These are phyloP conservation scores for Vigna unguiculata DNA, from an alignment of 306 rosid genomes.

Conservation along the genomic window DNA sequence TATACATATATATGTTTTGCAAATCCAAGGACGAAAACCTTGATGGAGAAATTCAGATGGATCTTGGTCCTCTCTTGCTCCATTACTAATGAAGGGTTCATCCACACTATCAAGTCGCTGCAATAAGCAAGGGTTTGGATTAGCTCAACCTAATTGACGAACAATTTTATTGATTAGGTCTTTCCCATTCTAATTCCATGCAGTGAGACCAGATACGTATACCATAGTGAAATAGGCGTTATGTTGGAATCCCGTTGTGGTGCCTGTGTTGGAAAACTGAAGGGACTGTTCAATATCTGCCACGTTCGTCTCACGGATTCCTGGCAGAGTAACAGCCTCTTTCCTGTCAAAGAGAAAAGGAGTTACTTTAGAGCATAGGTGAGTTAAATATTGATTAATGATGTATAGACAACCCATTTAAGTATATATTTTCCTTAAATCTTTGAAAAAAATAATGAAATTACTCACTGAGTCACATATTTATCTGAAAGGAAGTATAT, in stretches of 20 bases:
- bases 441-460: neutral
- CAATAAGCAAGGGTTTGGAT: slow-evolving; percentile 38
- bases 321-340: slow-evolving; percentile 72
- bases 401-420: too few species aligned
- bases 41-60: slow-evolving; percentile 64
- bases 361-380: slow-evolving; percentile 8
- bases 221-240: slow-evolving; percentile 75
- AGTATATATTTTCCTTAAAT: neutral
- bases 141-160: slow-evolving; percentile 16
- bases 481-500: neutral
- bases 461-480: neutral
- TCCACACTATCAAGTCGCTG: slow-evolving; percentile 81
- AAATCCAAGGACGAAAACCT: slow-evolving; percentile 57
- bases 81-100: slow-evolving; percentile 53
- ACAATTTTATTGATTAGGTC: neutral
- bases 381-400: neutral
- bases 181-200: neutral
- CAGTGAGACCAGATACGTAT: slow-evolving; percentile 19
- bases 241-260: slow-evolving; percentile 60
- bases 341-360: slow-evolving; percentile 51
- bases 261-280: slow-evolving; percentile 47
- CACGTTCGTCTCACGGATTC: slow-evolving; percentile 50
- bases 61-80: slow-evolving; percentile 54
- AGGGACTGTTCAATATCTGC: slow-evolving; percentile 62
- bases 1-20: slow-evolving; percentile 3